Evolutionary conservation across 345 rosid genomes (phyloP).

Genomic region (Euphorbia peplus): DNA sequence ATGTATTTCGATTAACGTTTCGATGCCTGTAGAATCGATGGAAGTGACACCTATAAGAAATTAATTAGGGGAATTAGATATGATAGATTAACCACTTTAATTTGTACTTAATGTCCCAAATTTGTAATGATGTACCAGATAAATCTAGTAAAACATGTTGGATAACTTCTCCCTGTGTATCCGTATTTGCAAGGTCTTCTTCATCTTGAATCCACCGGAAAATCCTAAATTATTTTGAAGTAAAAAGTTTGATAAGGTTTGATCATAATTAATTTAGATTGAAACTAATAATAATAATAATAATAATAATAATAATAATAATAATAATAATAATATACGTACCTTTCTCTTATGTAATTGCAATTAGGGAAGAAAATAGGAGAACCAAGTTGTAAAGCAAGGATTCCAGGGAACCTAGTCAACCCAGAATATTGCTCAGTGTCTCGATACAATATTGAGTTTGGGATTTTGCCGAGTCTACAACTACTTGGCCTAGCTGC

Average conservation of each 20-base stretch:
- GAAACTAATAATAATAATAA: too few relatives aligned
- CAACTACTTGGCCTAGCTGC: conserved; percentile 74
- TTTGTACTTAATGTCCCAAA: too few relatives aligned
- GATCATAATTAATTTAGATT: background rate
- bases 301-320: too few relatives aligned
- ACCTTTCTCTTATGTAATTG: conserved; percentile 73
- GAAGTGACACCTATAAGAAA: conserved; percentile 53
- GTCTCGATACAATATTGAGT: conserved; percentile 58
- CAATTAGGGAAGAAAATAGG: conserved; percentile 81
- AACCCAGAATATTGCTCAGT: conserved; percentile 62
- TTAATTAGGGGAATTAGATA: background rate
- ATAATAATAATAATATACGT: too few relatives aligned
- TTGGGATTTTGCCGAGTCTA: conserved; percentile 63
- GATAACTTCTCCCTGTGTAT: conserved; percentile 24
- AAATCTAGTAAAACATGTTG: conserved; percentile 71
- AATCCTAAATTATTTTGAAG: too few relatives aligned
- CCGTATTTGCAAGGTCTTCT: conserved; percentile 22
- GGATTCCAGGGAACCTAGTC: conserved; percentile 38
- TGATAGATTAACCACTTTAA: too few relatives aligned
- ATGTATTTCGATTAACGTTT: conserved; percentile 51
- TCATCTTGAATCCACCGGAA: conserved; percentile 65
- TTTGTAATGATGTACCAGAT: conserved; percentile 38
- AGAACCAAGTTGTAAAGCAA: conserved; percentile 76
- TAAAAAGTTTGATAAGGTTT: background rate
- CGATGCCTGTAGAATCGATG: conserved; percentile 75